These are phyloP conservation scores for Rosa persica DNA, from an alignment of 306 rosid species.

Conservation along the genomic window DNA sequence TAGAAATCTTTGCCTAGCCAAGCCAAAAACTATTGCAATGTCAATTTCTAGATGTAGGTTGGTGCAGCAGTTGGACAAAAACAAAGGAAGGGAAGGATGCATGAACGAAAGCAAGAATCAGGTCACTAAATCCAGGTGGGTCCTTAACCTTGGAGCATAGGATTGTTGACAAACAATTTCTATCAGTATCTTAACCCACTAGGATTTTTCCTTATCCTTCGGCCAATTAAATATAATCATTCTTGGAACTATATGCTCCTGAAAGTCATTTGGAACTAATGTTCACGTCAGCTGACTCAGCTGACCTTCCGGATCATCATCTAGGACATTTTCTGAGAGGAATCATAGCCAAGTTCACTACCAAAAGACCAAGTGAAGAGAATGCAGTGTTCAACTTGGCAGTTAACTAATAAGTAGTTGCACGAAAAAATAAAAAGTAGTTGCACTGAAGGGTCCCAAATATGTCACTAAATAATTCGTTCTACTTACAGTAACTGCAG, in stretches of 20 bases:
- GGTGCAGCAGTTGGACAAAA: not conserved
- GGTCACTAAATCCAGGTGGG: conserved; percentile 35
- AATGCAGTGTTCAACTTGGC: not conserved
- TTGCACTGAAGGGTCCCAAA: conserved; percentile 1
- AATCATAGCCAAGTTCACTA: not conserved
- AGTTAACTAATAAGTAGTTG: conserved; percentile 18
- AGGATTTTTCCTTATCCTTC: not conserved
- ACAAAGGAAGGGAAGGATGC: conserved; percentile 25
- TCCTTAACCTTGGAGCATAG: conserved; percentile 12
- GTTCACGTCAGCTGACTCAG: conserved; percentile 36
- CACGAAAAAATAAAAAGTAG: not conserved
- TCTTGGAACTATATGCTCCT: not conserved
- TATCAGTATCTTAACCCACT: not conserved
- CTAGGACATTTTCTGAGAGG: not conserved
- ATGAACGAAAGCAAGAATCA: conserved; percentile 35
- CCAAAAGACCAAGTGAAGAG: not conserved
- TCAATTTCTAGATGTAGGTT: conserved; percentile 9
- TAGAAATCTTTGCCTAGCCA: not conserved
- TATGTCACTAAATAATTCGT: not conserved
- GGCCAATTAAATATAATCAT: conserved; percentile 11
- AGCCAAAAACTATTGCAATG: conserved; percentile 1
- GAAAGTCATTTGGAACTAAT: conserved; percentile 1
- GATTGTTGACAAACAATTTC: not conserved
- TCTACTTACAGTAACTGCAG: not conserved
- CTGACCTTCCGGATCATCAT: conserved; percentile 4